Base-by-base conservation (phyloP, 805 yeast species). In the Sporopachydermia lactativora region DNA sequence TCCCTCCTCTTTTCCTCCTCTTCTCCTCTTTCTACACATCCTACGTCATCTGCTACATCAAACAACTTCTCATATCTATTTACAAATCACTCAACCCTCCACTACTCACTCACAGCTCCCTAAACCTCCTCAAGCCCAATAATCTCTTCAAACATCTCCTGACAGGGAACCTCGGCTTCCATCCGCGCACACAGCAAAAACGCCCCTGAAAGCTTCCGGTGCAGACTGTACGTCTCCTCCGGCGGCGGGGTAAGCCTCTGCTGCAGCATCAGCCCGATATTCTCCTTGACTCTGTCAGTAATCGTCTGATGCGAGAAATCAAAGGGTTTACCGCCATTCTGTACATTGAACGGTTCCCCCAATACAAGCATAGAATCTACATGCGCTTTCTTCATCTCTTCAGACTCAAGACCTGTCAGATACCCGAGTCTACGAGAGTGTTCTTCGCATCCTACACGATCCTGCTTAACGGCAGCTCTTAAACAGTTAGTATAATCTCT, bases 191-290 rank as follows among this genome's bases (percentile, higher is more conserved):
- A 89, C 41, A 92, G 66, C 45, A 92, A 65, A 54, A 82, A 92
- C 1, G 92, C 94, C 6, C 98, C 98, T 54, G 95, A 82, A 53
- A 92, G 75, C 55, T 92, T 92, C 52, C 98, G 70, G 61, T 92
- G 98, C 50, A 92, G 66, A n/a, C 95, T 81, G 57, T 92, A 92
- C 0, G 98, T 92, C 59, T 92, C 98, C 53, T 92, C 97, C 2
- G 98, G 98, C 11, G 98, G 98, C 3, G 98, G 96, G 3, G 95
- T 75, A 45, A 92, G 65, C 49, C 98, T 73, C 59, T 92, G 95
- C 45, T 78, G 73, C 45, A 92, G 68, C 98, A 92, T 92, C 41
- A 88, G 62, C 2, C 85, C 77, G 48, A 92, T 84, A 52, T 88
- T 86, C 2, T 74, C 79, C 48, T 95, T 73, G 16, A 92, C 96